Percentiles rank a stretch among this genome's conserved stretches.
These are phyloP conservation scores for Glycine tomentella DNA, from an alignment of 306 rosid species.

Conservation along the genomic window DNA sequence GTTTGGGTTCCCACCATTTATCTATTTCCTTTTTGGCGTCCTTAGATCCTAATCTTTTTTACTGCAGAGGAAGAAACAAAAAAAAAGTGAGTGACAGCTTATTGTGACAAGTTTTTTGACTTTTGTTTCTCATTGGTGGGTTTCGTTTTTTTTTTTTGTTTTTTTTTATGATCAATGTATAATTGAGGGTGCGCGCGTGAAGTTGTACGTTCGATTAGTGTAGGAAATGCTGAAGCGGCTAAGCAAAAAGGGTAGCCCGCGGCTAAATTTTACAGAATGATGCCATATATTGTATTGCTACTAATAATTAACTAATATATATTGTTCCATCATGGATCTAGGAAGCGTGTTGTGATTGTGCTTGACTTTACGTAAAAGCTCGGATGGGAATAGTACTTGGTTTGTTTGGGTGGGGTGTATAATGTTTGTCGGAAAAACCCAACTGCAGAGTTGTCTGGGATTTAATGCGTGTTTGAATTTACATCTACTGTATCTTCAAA, in stretches of 20 bases:
- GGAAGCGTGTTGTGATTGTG: background rate
- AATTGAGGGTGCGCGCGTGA: no score
- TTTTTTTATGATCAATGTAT: no score
- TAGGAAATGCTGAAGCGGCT: slow-evolving; percentile 73
- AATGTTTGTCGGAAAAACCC: no score
- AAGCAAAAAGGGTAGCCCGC: slow-evolving; percentile 69
- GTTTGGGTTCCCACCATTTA: slow-evolving; percentile 35
- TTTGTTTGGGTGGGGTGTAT: no score
- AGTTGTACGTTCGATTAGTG: background rate
- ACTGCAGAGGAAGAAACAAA: slow-evolving; percentile 43
- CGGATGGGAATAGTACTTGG: no score
- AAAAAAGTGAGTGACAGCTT: background rate
- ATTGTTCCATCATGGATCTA: no score
- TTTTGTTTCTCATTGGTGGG: background rate
- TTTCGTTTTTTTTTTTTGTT: no score
- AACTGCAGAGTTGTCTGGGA: no score
- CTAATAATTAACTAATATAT: no score
- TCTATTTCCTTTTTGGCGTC: slow-evolving; percentile 29
- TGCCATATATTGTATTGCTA: no score
- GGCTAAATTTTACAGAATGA: slow-evolving; percentile 32
- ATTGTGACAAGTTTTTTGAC: background rate
- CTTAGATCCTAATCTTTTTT: slow-evolving; percentile 25
- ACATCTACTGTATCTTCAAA: background rate
- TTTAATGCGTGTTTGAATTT: no score
- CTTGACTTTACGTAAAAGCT: background rate